phyloP scores from a whole-genome alignment of 192 early-diverging fungal genomes.

The Funneliformis geosporum region DNA sequence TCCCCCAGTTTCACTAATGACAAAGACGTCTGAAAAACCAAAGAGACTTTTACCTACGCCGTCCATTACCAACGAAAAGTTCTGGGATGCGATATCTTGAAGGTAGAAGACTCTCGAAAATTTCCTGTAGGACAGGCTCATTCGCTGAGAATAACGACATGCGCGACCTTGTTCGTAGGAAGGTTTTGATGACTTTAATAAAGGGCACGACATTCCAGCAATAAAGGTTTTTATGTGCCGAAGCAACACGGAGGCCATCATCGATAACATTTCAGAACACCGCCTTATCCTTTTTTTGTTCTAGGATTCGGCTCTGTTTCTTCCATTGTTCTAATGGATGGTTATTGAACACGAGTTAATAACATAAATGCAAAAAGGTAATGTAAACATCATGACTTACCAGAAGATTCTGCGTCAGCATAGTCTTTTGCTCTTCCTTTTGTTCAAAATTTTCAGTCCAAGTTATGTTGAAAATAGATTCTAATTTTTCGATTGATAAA shows the following conservation, averaged over 20 bases:
- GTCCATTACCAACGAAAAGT: slow-evolving; percentile 38
- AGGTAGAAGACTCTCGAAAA: slow-evolving; percentile 35
- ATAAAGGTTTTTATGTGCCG: not conserved
- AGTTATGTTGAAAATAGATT: too few relatives aligned
- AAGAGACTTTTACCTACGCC: slow-evolving; percentile 35
- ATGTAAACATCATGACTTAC: not conserved
- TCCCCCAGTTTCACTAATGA: not conserved
- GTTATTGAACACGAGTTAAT: not conserved
- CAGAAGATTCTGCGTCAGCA: not conserved
- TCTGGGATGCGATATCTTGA: slow-evolving; percentile 35
- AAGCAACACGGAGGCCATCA: not conserved
- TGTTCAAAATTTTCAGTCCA: too few relatives aligned
- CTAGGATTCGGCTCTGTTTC: not conserved
- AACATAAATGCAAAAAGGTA: not conserved
- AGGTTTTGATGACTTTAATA: slow-evolving; percentile 12
- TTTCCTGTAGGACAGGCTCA: slow-evolving; percentile 39
- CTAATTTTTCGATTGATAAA: too few relatives aligned
- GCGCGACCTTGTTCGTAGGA: slow-evolving; percentile 31
- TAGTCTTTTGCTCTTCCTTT: too few relatives aligned
- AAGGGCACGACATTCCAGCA: not conserved
- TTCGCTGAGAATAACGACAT: slow-evolving; percentile 34
- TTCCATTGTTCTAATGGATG: not conserved
- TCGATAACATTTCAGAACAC: not conserved
- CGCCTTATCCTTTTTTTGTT: too few relatives aligned
- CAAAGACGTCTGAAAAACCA: slow-evolving; percentile 37